phyloP scores from a whole-genome alignment of 306 rosid genomes.

The Notholithocarpus densiflorus region DNA sequence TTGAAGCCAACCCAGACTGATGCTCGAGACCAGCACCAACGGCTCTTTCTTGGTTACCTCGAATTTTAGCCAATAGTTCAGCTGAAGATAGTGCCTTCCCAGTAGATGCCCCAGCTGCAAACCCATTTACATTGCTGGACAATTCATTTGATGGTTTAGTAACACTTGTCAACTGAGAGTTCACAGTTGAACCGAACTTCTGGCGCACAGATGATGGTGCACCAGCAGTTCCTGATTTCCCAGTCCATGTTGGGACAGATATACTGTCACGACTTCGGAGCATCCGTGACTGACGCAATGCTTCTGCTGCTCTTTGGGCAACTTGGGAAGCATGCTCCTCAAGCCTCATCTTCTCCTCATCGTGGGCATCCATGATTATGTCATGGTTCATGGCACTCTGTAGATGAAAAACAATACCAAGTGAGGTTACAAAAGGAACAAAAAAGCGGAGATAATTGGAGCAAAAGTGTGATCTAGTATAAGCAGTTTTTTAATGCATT shows the following conservation, averaged over 20 bases:
- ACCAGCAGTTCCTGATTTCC: constrained; percentile 91
- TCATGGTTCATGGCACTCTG: constrained; percentile 97
- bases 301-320: constrained; percentile 96
- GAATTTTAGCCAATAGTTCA: constrained; percentile 64
- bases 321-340: constrained; percentile 91
- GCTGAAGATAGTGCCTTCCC: constrained; percentile 87
- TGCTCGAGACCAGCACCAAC: constrained; percentile 66
- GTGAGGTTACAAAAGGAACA: constrained; percentile 21
- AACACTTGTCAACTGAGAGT: constrained; percentile 46
- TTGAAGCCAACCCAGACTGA: constrained; percentile 38
- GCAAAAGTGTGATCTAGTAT: not conserved
- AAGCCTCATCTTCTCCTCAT: constrained; percentile 80
- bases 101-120: constrained; percentile 71
- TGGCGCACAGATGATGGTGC: constrained; percentile 70
- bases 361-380: constrained; percentile 78
- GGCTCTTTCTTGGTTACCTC: constrained; percentile 74
- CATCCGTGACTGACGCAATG: constrained; percentile 79
- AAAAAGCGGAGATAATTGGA: not conserved
- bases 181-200: constrained; percentile 83
- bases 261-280: constrained; percentile 68
- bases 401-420: constrained; percentile 1
- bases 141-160: constrained; percentile 41
- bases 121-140: constrained; percentile 43
- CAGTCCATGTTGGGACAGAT: constrained; percentile 95
- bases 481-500: not conserved